Evolutionary conservation across 768 basidiomycete species (phyloP), one percentile per base, ranked within the genome.

Genomic region (Panus rudis): DNA sequence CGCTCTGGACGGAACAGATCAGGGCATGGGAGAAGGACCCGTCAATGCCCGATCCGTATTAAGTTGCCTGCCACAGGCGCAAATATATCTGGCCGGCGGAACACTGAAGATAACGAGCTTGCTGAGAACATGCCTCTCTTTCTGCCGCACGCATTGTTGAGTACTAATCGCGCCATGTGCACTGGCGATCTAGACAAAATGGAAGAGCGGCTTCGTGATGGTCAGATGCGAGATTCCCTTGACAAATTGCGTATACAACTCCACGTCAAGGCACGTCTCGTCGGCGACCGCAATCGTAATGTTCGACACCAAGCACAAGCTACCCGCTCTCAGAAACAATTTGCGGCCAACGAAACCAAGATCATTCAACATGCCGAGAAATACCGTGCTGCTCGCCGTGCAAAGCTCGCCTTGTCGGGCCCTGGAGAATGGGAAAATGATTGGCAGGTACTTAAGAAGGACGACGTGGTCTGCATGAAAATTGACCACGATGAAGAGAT

Each of bases 11-110:
- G 4, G 30, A 27, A 4, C 17, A 31, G 11, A 46, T 58, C 4
- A 32, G 49, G 34, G 37, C 39, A 2, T 63, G 60, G 58, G 60
- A 63, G 33, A 19, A 6, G 4, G 57, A 63, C 38, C 38, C 22
- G 1, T 31, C 44, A 4, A 21, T 38, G 17, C 38, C 42, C 11
- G 58, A 61, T 43, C 62, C 60, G 3, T 52, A 46, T 32, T 19
- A 13, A 10, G 19, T 45, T 6, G 28, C 28, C 10, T 10, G 28
- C n/a, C 28, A 17, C 2, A 13, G 1, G 22, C 37, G 16, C 31
- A 39, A 30, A 30, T n/a, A 30, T 10, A n/a, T 37, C 47, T 2
- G 41, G 37, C 8, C 21, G n/a, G n/a, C 12, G 20, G 16, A 12
- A 12, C 4, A 25, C 28, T n/a, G 12, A 13, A 6, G 13, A 6